Evolutionary conservation across 2,329 filamentous ascomycete species (phyloP).

Genomic region (Pseudogymnoascus sp.): DNA sequence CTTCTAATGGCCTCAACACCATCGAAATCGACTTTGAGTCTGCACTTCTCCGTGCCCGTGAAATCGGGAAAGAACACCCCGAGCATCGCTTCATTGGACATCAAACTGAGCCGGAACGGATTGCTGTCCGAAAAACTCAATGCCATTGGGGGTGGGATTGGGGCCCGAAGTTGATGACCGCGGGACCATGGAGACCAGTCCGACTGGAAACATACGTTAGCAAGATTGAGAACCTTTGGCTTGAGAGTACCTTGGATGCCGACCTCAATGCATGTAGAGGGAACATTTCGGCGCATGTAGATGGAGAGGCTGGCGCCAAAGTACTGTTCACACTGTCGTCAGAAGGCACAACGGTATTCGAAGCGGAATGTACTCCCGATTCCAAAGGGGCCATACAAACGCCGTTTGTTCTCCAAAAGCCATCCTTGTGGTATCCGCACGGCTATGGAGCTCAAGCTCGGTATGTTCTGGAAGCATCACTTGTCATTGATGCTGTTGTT

Average conservation of each 20-base stretch:
- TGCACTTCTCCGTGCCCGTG: slow-evolving; percentile 32
- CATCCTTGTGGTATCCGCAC: slow-evolving; percentile 66
- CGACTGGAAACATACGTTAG: slow-evolving; percentile 54
- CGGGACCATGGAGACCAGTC: slow-evolving; percentile 59
- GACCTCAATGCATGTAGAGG: slow-evolving; percentile 33
- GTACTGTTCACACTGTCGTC: slow-evolving; percentile 23
- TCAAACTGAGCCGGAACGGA: slow-evolving; percentile 20
- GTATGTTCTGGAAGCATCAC: slow-evolving; percentile 55
- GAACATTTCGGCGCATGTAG: slow-evolving; percentile 30
- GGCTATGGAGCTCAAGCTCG: slow-evolving; percentile 65
- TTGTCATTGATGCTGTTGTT: slow-evolving; percentile 35
- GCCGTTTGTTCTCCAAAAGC: slow-evolving; percentile 43
- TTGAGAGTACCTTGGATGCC: slow-evolving; percentile 19
- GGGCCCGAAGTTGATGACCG: slow-evolving; percentile 55
- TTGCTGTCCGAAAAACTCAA: slow-evolving; percentile 56
- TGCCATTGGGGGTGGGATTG: slow-evolving; percentile 64
- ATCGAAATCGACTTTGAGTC: slow-evolving; percentile 51
- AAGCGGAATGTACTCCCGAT: slow-evolving; percentile 41
- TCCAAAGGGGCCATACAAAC: slow-evolving; percentile 32
- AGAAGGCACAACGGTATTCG: slow-evolving; percentile 29
- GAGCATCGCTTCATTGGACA: slow-evolving; percentile 35
- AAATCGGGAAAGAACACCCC: slow-evolving; percentile 33
- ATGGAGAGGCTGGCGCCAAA: slow-evolving; percentile 27
- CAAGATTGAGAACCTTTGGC: slow-evolving; percentile 49
- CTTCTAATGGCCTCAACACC: slow-evolving; percentile 29